These are phyloP conservation scores for Geopyxis carbonaria DNA, from an alignment of 495 filamentous ascomycete genomes.

Conservation along the genomic window DNA sequence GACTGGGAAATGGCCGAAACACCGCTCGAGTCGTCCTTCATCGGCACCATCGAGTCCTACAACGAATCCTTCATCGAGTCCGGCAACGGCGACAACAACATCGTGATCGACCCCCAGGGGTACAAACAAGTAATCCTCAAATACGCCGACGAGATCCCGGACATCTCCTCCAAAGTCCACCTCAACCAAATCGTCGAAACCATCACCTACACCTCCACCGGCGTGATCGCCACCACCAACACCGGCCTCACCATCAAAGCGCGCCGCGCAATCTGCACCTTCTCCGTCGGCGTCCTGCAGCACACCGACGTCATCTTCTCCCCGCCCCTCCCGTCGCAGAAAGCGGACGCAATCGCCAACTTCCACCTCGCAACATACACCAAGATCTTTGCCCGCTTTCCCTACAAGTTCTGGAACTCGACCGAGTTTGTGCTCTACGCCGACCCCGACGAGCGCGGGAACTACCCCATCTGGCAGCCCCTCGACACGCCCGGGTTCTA, in stretches of 20 bases:
- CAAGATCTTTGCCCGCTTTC: conserved; percentile 63
- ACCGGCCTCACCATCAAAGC: conserved; percentile 46
- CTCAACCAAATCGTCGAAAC: conserved; percentile 43
- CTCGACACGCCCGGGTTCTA: conserved; percentile 43
- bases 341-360: conserved; percentile 44
- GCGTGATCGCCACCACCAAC: conserved; percentile 40
- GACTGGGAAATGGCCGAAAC: conserved; percentile 28
- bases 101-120: conserved; percentile 49
- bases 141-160: conserved; percentile 34
- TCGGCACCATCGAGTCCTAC: conserved; percentile 27
- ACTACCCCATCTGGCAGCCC: conserved; percentile 57
- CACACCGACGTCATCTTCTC: conserved; percentile 42
- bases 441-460: conserved; percentile 42
- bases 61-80: conserved; percentile 30
- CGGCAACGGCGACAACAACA: conserved; percentile 43
- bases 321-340: conserved; percentile 49
- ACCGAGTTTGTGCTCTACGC: conserved; percentile 59
- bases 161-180: conserved; percentile 27
- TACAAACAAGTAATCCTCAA: conserved; percentile 45
- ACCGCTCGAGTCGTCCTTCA: conserved; percentile 27
- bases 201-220: conserved; percentile 37
- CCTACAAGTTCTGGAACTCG: conserved; percentile 53
- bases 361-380: conserved; percentile 65
- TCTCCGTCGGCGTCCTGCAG: conserved; percentile 54
- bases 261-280: conserved; percentile 40